These are phyloP conservation scores for Colletotrichum godetiae DNA, from an alignment of 2,329 filamentous ascomycete species.

Conservation along the genomic window DNA sequence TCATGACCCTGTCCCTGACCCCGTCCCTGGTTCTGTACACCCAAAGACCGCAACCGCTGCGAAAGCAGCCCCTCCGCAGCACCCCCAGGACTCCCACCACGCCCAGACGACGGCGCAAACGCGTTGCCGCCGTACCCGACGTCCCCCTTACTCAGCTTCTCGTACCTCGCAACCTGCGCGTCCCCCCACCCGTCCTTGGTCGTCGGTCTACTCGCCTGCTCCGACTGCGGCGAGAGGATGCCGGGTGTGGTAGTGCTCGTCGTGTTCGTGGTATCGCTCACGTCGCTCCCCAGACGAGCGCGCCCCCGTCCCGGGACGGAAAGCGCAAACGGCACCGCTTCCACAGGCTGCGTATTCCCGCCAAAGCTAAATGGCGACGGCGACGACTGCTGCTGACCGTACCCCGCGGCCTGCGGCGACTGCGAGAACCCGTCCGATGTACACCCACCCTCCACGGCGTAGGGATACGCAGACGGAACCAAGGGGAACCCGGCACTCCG, in stretches of 20 bases:
- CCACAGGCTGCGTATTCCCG: conserved; percentile 52
- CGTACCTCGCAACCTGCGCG: conserved; percentile 58
- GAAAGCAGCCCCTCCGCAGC: conserved; percentile 77
- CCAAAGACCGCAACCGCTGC: conserved; percentile 73
- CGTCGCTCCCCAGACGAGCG: conserved; percentile 46
- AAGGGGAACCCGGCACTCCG: conserved; percentile 65
- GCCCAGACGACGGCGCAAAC: conserved; percentile 51
- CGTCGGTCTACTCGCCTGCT: conserved; percentile 46
- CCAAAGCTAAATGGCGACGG: conserved; percentile 42
- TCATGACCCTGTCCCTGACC: not conserved
- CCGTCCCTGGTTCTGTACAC: conserved; percentile 50
- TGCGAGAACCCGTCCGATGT: conserved; percentile 44
- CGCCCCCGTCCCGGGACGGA: conserved; percentile 41
- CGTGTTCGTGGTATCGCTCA: conserved; percentile 43
- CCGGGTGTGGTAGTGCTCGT: conserved; percentile 33
- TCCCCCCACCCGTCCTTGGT: conserved; percentile 49
- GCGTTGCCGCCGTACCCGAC: conserved; percentile 70
- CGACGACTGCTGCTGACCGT: conserved; percentile 36
- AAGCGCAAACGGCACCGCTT: conserved; percentile 62
- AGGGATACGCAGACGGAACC: conserved; percentile 43
- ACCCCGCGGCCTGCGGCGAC: conserved; percentile 17
- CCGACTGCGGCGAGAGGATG: conserved; percentile 42
- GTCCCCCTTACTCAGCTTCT: conserved; percentile 76
- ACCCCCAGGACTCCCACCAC: conserved; percentile 53
- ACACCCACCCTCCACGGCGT: conserved; percentile 45